Conservation (phyloP, 257 asterid species). For the Eucommia ulmoides region DNA sequence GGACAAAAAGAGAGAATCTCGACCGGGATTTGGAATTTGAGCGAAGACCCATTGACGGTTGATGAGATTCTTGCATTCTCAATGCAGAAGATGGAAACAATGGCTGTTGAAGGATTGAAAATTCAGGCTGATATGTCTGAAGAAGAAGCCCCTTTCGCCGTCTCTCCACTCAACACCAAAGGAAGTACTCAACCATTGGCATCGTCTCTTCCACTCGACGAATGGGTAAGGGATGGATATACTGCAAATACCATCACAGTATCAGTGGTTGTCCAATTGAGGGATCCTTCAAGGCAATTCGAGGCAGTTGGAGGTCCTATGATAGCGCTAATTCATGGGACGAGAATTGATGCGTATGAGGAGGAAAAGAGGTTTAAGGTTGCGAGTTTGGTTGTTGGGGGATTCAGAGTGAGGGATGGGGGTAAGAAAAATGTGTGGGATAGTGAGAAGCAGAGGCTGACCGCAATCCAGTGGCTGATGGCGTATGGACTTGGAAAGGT, state of each 20-base stretch:
- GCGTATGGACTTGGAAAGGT: constrained; percentile 63
- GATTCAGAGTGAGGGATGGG: constrained; percentile 35
- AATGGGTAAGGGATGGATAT: constrained; percentile 25
- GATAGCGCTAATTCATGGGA: constrained; percentile 50
- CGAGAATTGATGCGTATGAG: constrained; percentile 5
- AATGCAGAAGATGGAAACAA: constrained; percentile 65
- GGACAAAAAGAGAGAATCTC: constrained; percentile 57
- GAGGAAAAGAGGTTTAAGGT: constrained; percentile 55
- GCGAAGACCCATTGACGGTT: constrained; percentile 40
- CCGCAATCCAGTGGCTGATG: constrained; percentile 80
- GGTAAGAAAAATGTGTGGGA: constrained; percentile 45
- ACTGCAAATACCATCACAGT: constrained; percentile 17
- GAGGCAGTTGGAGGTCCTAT: constrained; percentile 90
- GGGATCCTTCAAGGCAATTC: constrained; percentile 78
- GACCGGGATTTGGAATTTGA: constrained; percentile 68
- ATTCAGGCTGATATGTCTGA: constrained; percentile 60
- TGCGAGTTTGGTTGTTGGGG: constrained; percentile 50
- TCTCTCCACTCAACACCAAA: constrained; percentile 41
- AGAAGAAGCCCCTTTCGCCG: constrained; percentile 74
- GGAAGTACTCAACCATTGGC: constrained; percentile 18
- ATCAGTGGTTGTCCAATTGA: constrained; percentile 44
- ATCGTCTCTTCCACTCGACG: constrained; percentile 59
- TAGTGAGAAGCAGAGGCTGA: constrained; percentile 66
- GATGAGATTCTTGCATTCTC: constrained; percentile 57
- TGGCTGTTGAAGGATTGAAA: constrained; percentile 63